Evolutionary conservation across 176 grass and related monocot species (phyloP), one percentile per base, ranked within the genome.

Genomic region (bread wheat (Triticum aestivum)): DNA sequence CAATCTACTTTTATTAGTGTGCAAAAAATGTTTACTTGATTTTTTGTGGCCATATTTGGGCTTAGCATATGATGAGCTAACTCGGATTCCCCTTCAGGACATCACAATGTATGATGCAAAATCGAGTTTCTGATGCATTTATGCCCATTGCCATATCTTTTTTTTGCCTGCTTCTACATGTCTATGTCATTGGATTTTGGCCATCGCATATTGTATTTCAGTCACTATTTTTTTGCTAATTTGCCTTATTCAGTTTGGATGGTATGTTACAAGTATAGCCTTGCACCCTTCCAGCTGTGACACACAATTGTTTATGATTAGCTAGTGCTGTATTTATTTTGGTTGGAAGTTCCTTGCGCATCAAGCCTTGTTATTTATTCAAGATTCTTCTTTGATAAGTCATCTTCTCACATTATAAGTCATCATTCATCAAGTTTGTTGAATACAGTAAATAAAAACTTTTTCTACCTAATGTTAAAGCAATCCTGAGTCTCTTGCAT

Each of bases 11-110:
- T 47, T 75, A 1, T 73, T 0, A 0, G 23, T 75, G 3, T 75
- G 3, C 26, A 52, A 24, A 24, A 24, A 24, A 20, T 33, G 4
- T 33, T 76, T 54, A 52, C 24, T 3, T 24, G 20, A 0, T 0
- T 51, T 11, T 76, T 0, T 20, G 8, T 33, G 1, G 42, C 35
- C 32, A 78, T 85, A 37, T 18, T 83, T 5, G 5, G 32, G 61
- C 74, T 49, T 42, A 75, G 84, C 87, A 97, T 45, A 85, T 92
- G 95, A 97, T 86, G 92, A 94, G 5, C 78, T 61, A 89, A 90
- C 95, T 97, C 92, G 92, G 92, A 97, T 97, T 97, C 95, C 91
- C 92, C 95, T 94, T 97, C 92, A 97, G 89, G 87, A 97, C 95
- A 93, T 94, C 95, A 84, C 39, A 82, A 35, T 85, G 92, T 73